Evolutionary conservation across 139 green algal genomes (phyloP).

Genomic region (Yamagishiella unicocca): DNA sequence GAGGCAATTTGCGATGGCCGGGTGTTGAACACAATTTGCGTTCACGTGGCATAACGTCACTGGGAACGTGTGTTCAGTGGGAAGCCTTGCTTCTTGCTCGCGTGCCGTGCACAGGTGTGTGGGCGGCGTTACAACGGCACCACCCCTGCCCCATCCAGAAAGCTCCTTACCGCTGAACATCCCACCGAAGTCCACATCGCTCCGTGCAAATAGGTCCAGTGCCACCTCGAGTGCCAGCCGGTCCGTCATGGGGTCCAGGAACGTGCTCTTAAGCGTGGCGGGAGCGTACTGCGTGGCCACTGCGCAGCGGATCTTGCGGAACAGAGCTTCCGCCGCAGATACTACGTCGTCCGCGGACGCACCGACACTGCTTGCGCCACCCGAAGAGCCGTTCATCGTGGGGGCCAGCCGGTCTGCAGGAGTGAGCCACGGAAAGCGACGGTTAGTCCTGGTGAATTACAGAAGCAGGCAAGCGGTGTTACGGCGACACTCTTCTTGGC

Average conservation of each 20-base stretch:
- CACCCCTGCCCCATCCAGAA: neutral
- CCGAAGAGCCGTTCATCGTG: neutral
- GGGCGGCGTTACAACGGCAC: no score
- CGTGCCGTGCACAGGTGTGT: no score
- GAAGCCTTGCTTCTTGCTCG: no score
- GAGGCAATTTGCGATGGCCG: no score
- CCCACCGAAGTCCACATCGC: constrained; percentile 82
- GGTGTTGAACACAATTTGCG: no score
- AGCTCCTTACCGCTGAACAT: constrained; percentile 73
- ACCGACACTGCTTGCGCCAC: neutral
- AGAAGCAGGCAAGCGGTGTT: no score
- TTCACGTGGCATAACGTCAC: no score
- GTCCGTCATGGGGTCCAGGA: constrained; percentile 82
- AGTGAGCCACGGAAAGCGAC: no score
- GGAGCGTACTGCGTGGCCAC: constrained; percentile 80
- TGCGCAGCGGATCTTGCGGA: constrained; percentile 64
- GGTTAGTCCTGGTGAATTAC: no score
- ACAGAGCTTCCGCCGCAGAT: constrained; percentile 64
- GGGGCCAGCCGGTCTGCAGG: neutral
- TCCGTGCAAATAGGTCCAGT: constrained; percentile 80
- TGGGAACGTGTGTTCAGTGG: no score
- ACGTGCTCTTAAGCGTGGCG: constrained; percentile 86
- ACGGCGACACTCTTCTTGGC: no score
- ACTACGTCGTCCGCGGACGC: constrained; percentile 63
- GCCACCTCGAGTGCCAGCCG: constrained; percentile 71